These are phyloP conservation scores for Paramecium biaurelia DNA, from an alignment of 73 alveolate species.

Conservation along the genomic window DNA sequence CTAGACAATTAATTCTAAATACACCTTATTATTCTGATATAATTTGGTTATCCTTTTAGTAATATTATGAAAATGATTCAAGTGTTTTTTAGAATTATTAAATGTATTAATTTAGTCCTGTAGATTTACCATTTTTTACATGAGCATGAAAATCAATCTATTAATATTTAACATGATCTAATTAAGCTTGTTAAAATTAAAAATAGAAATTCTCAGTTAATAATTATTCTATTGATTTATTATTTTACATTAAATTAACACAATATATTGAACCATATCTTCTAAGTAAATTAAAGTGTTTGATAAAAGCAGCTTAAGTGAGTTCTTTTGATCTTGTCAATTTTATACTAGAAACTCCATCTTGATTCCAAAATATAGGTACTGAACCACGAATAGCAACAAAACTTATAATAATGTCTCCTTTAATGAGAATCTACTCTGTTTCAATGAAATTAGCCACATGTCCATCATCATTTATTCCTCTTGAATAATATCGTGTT, in stretches of 20 bases:
- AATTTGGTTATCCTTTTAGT: not conserved
- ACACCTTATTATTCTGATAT: slow-evolving; percentile 75
- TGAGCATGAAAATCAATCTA: slow-evolving; percentile 71
- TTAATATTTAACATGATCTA: slow-evolving; percentile 49
- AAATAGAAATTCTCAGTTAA: slow-evolving; percentile 57
- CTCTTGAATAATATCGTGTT: slow-evolving; percentile 95
- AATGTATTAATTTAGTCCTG: slow-evolving; percentile 18
- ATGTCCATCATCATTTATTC: slow-evolving; percentile 97
- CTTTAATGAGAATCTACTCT: slow-evolving; percentile 83
- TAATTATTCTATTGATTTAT: slow-evolving; percentile 62
- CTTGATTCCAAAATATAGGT: slow-evolving; percentile 87
- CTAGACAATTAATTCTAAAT: slow-evolving; percentile 90
- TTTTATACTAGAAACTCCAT: slow-evolving; percentile 61
- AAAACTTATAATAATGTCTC: slow-evolving; percentile 67
- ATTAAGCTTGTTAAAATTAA: not conserved
- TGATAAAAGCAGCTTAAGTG: slow-evolving; percentile 63
- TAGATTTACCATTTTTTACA: slow-evolving; percentile 66
- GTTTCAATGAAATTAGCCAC: slow-evolving; percentile 96
- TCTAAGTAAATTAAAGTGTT: slow-evolving; percentile 66
- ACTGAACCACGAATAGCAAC: slow-evolving; percentile 88
- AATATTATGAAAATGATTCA: slow-evolving; percentile 40
- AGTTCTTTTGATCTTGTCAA: slow-evolving; percentile 58
- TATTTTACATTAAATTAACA: slow-evolving; percentile 67
- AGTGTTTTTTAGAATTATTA: slow-evolving; percentile 33
- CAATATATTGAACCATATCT: slow-evolving; percentile 65